These are phyloP conservation scores for Fomitiporia mediterranea DNA, from an alignment of 1,284 basidiomycete genomes.

Conservation along the genomic window DNA sequence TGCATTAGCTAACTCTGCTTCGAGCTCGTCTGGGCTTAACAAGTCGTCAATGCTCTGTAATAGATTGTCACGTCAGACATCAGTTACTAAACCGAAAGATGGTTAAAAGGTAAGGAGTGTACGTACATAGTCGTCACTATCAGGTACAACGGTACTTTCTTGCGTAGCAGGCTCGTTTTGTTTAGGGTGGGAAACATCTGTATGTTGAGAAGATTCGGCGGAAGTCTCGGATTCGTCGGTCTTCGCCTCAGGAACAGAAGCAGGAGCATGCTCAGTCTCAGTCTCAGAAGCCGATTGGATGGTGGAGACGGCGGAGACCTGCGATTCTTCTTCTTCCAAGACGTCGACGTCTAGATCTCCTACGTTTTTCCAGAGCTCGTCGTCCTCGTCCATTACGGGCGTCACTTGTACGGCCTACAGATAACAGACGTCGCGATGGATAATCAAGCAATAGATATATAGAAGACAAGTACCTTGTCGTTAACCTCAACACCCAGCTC, in stretches of 20 bases:
- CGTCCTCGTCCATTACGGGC: background rate
- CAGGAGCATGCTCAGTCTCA: background rate
- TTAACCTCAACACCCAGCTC: background rate
- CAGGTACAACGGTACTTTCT: background rate
- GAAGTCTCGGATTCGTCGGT: background rate
- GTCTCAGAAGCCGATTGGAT: background rate
- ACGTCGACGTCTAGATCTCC: background rate
- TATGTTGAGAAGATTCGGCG: background rate
- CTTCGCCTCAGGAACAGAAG: no score
- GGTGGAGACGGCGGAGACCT: background rate
- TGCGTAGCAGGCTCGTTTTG: background rate
- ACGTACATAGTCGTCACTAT: background rate
- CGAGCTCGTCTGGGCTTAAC: constrained; percentile 1
- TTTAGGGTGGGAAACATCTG: background rate
- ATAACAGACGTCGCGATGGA: background rate
- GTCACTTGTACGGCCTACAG: constrained; percentile 1
- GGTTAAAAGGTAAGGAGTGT: background rate
- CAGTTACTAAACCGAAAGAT: background rate
- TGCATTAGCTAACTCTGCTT: background rate
- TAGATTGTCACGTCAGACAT: background rate
- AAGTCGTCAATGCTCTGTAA: background rate
- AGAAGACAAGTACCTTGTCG: constrained; percentile 6
- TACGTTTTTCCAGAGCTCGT: background rate
- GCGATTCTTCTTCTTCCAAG: background rate
- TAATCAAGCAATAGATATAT: background rate